Evolutionary conservation across 495 filamentous ascomycete species (phyloP).

Genomic region (Talaromyces trachyspermus): DNA sequence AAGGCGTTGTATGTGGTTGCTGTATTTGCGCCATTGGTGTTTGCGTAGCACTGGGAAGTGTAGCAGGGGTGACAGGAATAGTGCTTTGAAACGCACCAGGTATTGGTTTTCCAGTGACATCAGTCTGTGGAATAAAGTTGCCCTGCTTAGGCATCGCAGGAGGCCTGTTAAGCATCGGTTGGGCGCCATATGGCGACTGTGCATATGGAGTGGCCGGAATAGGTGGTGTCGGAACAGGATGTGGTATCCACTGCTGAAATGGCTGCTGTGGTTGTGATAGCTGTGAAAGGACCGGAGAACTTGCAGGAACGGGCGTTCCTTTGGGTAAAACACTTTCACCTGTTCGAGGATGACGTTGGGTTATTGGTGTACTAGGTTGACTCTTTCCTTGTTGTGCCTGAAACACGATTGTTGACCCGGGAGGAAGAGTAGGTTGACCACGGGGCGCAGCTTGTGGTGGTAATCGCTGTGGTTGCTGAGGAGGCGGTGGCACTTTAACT

Average conservation of each 20-base stretch:
- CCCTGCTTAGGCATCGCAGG: slow-evolving; percentile 8
- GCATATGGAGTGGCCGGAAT: slow-evolving; percentile 15
- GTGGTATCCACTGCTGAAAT: slow-evolving; percentile 36
- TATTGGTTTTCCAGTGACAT: slow-evolving; percentile 11
- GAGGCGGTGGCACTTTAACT: slow-evolving; percentile 5
- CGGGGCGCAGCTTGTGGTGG: not conserved
- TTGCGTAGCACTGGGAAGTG: slow-evolving; percentile 18
- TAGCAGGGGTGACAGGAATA: slow-evolving; percentile 15
- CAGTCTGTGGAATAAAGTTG: slow-evolving; percentile 6
- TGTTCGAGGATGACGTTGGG: not conserved
- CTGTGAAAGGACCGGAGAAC: slow-evolving; percentile 11
- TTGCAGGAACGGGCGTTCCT: slow-evolving; percentile 1
- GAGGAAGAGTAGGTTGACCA: slow-evolving; percentile 6
- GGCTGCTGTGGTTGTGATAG: slow-evolving; percentile 25
- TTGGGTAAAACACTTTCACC: not conserved
- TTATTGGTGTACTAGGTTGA: not conserved
- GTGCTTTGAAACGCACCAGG: slow-evolving; percentile 18
- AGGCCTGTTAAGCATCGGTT: too few relatives aligned
- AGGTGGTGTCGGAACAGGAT: slow-evolving; percentile 2
- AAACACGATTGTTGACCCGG: slow-evolving; percentile 10
- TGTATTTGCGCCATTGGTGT: slow-evolving; percentile 21
- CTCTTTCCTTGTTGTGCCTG: slow-evolving; percentile 8
- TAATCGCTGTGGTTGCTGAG: slow-evolving; percentile 4
- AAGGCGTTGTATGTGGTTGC: slow-evolving; percentile 10
- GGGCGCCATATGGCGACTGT: slow-evolving; percentile 17